Evolutionary conservation across 2,329 filamentous ascomycete genomes (phyloP).

Genomic region (Xylariales sp.): DNA sequence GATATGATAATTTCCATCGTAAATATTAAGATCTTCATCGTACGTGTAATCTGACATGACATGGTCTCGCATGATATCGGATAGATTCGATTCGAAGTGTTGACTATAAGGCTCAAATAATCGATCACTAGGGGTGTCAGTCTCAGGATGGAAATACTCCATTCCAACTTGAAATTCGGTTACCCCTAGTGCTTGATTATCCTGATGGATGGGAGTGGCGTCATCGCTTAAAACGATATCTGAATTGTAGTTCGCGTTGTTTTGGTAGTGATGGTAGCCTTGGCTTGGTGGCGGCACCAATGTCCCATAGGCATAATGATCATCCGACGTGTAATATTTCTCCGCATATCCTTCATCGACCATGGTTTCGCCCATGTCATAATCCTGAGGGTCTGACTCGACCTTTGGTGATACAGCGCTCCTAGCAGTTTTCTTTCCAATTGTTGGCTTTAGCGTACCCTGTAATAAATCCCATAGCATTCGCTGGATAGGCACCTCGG

Average conservation of each 20-base stretch:
- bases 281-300: background rate
- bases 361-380: background rate
- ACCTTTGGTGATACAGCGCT: background rate
- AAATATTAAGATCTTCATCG: constrained; percentile 21
- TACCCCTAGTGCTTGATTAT: background rate
- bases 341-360: constrained; percentile 11
- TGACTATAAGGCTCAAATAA: background rate
- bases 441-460: constrained; percentile 39
- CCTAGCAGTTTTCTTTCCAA: constrained; percentile 21
- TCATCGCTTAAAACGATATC: background rate
- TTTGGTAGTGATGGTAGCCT: background rate
- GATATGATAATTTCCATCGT: background rate
- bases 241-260: background rate
- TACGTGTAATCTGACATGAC: constrained; percentile 19
- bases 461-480: constrained; percentile 45
- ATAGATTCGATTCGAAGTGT: background rate
- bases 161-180: background rate
- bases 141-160: background rate
- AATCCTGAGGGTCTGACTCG: background rate
- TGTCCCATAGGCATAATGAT: background rate
- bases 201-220: background rate
- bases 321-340: background rate
- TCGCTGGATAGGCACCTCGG: constrained; percentile 33
- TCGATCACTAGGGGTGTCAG: background rate
- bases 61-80: constrained; percentile 2